Base-by-base conservation (phyloP, 2,329 filamentous ascomycete genomes). In the Ceratocystis smalleyi region DNA sequence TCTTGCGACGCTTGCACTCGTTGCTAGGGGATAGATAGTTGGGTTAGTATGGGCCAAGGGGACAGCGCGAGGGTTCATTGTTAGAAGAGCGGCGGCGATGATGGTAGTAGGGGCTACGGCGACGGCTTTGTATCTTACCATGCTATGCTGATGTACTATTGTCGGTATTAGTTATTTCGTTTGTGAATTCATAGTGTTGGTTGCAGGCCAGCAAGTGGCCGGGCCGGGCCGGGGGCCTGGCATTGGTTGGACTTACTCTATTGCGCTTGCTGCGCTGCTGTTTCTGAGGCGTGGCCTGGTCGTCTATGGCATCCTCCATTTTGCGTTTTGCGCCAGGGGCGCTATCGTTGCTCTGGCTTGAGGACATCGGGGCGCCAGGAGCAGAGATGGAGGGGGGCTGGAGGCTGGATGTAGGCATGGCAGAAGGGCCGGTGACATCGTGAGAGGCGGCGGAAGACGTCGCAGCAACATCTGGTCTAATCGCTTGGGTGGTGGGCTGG, bases 1-100 rank as follows among this genome's bases (percentile, higher is more conserved):
- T 84, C 73, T 88, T 88, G 65, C 85, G 82, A n/a, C 85, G 78
- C 70, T 88, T 88, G 73, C 85, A 88, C 71, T 88, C 85, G 70
- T 87, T 88, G 69, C 85, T 87, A 65, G 2, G 35, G 27, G 43
- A 62, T 40, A 15, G 19, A 30, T 62, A 49, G 15, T 62, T 57
- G 61, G 54, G 49, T 35, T 49, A 22, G 47, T 49, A 22, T 8
- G 10, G 19, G 19, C 47, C 5, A 12, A 40, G 35, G 35, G 35
- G 35, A 24, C 47, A 27, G 47, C 47, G 47, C 35, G 47, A 4
- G 7, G 17, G n/a, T 7, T 19, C 8, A 12, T 49, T 49, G 47
- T 4, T 24, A 22, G 45, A 19, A 49, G 45, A 19, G 45, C 22
- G 60, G 19, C 8, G 17, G 32, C 27, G 43, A 62, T 6, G 35